A percentile compares a stretch with the other conserved stretches of the same genome.
These are phyloP conservation scores for Neofusicoccum ribis DNA, from an alignment of 2,329 filamentous ascomycete species.

Conservation along the genomic window DNA sequence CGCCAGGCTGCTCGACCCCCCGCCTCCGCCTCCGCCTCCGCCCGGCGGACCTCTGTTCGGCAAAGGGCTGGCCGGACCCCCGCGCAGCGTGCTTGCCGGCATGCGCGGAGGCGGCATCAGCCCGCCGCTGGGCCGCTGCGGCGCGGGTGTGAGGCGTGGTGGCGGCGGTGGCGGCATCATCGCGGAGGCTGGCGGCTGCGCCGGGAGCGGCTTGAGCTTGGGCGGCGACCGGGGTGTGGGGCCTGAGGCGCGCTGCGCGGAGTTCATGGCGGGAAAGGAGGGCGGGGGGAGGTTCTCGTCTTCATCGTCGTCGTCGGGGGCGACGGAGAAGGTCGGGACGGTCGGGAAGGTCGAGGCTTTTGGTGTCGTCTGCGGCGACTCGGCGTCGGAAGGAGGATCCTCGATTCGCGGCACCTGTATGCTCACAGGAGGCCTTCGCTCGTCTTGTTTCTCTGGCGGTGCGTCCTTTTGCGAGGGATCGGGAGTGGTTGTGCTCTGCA, in stretches of 20 bases:
- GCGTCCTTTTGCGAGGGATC: slow-evolving; percentile 13
- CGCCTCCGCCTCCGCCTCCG: slow-evolving; percentile 33
- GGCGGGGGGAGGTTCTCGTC: slow-evolving; percentile 41
- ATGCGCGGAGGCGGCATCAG: slow-evolving; percentile 39
- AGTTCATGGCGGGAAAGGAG: slow-evolving; percentile 48
- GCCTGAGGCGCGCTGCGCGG: slow-evolving; percentile 45
- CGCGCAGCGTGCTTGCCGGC: slow-evolving; percentile 36
- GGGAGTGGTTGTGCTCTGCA: background rate
- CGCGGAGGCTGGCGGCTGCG: background rate
- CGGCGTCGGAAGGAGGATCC: slow-evolving; percentile 12
- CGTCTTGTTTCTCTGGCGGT: background rate
- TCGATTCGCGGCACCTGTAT: slow-evolving; percentile 21
- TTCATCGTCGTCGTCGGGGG: slow-evolving; percentile 30
- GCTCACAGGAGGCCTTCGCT: background rate
- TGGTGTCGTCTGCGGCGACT: slow-evolving; percentile 18
- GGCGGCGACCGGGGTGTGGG: slow-evolving; percentile 12
- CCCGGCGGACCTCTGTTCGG: slow-evolving; percentile 47
- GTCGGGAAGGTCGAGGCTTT: slow-evolving; percentile 13
- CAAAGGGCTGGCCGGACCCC: slow-evolving; percentile 50
- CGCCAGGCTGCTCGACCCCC: slow-evolving; percentile 42
- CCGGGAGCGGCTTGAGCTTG: slow-evolving; percentile 12
- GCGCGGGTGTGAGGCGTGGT: slow-evolving; percentile 28
- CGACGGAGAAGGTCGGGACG: slow-evolving; percentile 37
- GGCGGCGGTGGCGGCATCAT: slow-evolving; percentile 40
- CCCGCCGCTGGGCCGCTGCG: background rate